Base-by-base conservation (phyloP, 805 yeast genomes). In the Jamesozyma piceae region DNA sequence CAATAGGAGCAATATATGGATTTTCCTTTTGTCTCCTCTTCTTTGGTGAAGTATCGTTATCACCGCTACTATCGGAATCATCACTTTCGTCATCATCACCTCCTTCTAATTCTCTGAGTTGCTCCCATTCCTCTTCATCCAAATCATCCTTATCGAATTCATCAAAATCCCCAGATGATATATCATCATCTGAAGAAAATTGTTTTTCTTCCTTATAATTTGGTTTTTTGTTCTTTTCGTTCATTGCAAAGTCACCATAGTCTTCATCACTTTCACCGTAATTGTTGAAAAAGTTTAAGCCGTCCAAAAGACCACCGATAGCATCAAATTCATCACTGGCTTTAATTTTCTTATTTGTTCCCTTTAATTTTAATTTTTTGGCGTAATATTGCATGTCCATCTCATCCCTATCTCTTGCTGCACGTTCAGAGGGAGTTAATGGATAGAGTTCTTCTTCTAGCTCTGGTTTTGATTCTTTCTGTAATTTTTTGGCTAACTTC, bases 361-460 rank as follows among this genome's bases (percentile, higher is more conserved):
- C 75, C 49, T 78, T 78, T 51, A 84, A 59, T 1, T 94, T 94
- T 9, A 89, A 67, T 53, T 83, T 80, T 48, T 81, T 82, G 3
- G 96, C 89, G 59, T 87, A 89, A 55, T 81, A 86, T 35, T 73
- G 77, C 64, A 84, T 79, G 42, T 89, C 95, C 43, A 76, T 80
- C 45, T 85, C 94, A 50, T 84, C 94, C 48, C 73, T 70, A 38
- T 66, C 64, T 50, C 74, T 55, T 28, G 72, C 62, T 5, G 73
- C 75, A 30, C 68, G 67, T 30, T 78, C 79, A 3, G 69, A 68
- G 2, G 74, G 66, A 5, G 68, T 62, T 49, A 53, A 48, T 38
- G 53, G 58, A 46, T 47, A 61, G 32, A 45, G 44, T n/a, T 41
- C 47, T 35, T 47, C 49, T 6, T 49, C 39, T 22, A 43, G 39